Evolutionary conservation across 2,329 filamentous ascomycete species (phyloP), one percentile per base, ranked within the genome.

Genomic region (Beauveria asiatica): DNA sequence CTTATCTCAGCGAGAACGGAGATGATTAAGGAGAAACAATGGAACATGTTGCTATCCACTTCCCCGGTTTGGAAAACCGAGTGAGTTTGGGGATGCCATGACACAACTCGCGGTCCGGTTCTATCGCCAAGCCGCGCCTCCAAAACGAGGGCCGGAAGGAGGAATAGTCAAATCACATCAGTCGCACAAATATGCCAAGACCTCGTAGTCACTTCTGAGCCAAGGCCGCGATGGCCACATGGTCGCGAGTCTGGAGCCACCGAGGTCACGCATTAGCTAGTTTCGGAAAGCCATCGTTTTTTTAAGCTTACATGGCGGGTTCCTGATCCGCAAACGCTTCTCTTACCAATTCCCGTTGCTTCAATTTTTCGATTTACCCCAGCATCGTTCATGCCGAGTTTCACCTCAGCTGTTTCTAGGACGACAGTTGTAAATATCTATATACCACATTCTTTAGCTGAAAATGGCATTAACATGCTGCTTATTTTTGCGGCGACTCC

Each of bases 251-350:
- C 16, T 25, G 49, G 48, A 60, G 58, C 58, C 58, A 27, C 51
- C 55, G 58, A 60, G 54, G 58, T 60, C 58, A 60, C 58, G n/a
- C 57, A 13, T 39, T 42, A 46, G 33, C 45, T 53, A 46, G 33
- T 37, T 53, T 54, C 46, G 11, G 27, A 17, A 58, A 37, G 13
- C 33, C 13, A 8, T 33, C 27, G 17, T 27, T 5, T 13, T 39
- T 39, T 58, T 58, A 58, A 58, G 45, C 56, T 58, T 58, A 58
- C 9, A 23, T 9, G 13, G 46, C 46, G 56, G 56, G 56, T 58
- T 58, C 55, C 45, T 49, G 56, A 58, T 58, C 46, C 51, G 23
- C 54, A 19, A 44, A 27, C 3, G 9, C 30, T 33, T 11, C 10
- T 33, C 30, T 13, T 13, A 11, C 30, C 10, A 33, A 33, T 33